phyloP scores from a whole-genome alignment of 148 eudicot species.

The Euryodendron excelsum region DNA sequence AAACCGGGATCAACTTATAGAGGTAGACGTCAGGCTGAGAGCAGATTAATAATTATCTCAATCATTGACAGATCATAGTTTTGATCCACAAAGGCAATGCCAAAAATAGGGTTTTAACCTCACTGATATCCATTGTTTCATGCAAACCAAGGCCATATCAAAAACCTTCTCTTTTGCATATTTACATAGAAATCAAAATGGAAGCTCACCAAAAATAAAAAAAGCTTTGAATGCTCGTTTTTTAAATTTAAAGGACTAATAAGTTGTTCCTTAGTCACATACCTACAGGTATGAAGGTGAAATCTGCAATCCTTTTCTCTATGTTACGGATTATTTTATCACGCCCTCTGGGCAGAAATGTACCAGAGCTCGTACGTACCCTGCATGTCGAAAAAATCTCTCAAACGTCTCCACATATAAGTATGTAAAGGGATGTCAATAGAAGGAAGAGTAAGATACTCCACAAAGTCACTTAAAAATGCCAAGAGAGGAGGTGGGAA shows the following conservation, averaged over 20 bases:
- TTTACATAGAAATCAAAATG: not conserved
- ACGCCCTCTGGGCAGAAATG: constrained; percentile 76
- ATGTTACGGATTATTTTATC: constrained; percentile 63
- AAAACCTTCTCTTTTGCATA: not conserved
- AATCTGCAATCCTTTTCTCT: constrained; percentile 94
- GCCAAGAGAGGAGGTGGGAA: not conserved
- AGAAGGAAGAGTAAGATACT: constrained; percentile 7
- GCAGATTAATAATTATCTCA: not conserved
- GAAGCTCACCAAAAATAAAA: not conserved
- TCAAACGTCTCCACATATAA: constrained; percentile 1
- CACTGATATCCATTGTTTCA: not conserved
- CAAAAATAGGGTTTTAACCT: not conserved
- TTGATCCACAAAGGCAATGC: not conserved
- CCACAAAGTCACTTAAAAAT: not conserved
- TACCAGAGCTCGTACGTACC: constrained; percentile 94
- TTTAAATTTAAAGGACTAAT: not conserved
- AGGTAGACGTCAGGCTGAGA: no score
- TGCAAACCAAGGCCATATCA: not conserved
- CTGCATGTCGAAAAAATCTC: constrained; percentile 28
- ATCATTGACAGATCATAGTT: not conserved
- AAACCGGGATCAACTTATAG: no score
- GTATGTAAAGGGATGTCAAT: not conserved
- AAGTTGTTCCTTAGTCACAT: constrained; percentile 24
- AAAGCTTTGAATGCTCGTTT: not conserved
- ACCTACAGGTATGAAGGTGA: constrained; percentile 87